A percentile compares a stretch with the other conserved stretches of the same genome.
Evolutionary conservation across 768 basidiomycete species (phyloP).

Genomic region (Phanerodontia chrysosporium): DNA sequence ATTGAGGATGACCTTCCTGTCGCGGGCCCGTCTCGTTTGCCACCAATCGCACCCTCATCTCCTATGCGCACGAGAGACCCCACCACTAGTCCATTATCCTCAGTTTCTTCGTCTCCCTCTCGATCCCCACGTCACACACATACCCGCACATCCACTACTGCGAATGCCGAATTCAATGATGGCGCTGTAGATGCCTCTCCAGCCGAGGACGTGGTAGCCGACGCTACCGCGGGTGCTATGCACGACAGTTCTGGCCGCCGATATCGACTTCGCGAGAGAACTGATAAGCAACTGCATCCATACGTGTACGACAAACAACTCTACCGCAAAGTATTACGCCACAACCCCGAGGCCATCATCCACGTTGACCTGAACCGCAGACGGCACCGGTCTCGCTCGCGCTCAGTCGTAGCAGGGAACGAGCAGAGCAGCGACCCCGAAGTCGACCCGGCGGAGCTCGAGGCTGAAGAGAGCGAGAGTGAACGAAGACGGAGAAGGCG

Average conservation of each 20-base stretch:
- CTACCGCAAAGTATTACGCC: constrained; percentile 49
- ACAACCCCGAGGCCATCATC: constrained; percentile 66
- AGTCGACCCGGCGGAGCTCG: constrained; percentile 6
- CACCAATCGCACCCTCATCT: not conserved
- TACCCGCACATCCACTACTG: too few species aligned
- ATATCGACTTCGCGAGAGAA: constrained; percentile 55
- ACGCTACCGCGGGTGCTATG: too few species aligned
- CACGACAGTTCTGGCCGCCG: too few species aligned
- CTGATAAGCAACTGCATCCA: constrained; percentile 54
- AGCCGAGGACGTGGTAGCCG: too few species aligned
- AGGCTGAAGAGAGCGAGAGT: constrained; percentile 4
- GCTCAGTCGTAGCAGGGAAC: not conserved
- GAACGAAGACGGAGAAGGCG: not conserved
- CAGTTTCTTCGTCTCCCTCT: not conserved
- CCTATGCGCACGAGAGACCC: not conserved
- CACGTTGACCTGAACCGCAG: too few species aligned
- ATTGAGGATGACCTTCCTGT: not conserved
- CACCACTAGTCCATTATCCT: not conserved
- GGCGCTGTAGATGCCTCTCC: too few species aligned
- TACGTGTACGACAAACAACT: constrained; percentile 50
- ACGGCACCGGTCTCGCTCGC: constrained; percentile 7
- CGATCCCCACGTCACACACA: not conserved
- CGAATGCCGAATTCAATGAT: too few species aligned
- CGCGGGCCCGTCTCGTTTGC: not conserved
- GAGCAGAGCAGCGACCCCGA: constrained; percentile 9